These are phyloP conservation scores for Pyrus hybrid DNA, from an alignment of 331 rosid genomes.

Conservation along the genomic window DNA sequence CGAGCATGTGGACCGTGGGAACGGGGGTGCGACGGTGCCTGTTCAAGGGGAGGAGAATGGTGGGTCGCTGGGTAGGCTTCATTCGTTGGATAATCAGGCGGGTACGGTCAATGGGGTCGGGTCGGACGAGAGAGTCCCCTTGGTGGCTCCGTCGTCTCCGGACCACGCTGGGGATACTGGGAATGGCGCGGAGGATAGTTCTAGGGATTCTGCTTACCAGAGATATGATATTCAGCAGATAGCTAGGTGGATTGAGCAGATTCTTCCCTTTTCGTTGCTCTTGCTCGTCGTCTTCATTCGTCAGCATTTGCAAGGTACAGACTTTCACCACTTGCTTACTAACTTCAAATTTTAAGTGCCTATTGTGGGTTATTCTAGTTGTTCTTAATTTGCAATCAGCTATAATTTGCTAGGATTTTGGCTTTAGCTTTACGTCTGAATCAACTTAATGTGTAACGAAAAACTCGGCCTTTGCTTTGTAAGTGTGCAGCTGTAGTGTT, in stretches of 20 bases:
- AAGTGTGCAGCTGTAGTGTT: not conserved
- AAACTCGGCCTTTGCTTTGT: not conserved
- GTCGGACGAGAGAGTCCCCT: slow-evolving; percentile 42
- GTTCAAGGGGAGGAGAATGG: slow-evolving; percentile 24
- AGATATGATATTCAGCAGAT: slow-evolving; percentile 68
- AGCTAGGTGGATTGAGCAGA: slow-evolving; percentile 71
- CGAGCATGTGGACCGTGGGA: slow-evolving; percentile 22
- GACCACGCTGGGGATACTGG: slow-evolving; percentile 29
- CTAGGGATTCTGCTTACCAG: too few relatives aligned
- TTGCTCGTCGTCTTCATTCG: slow-evolving; percentile 72
- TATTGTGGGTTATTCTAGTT: not conserved
- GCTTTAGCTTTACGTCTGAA: not conserved
- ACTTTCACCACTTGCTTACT: not conserved
- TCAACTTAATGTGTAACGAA: not conserved
- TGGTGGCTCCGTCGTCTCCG: slow-evolving; percentile 34
- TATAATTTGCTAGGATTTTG: not conserved
- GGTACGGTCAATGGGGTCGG: slow-evolving; percentile 13
- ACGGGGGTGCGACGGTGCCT: not conserved
- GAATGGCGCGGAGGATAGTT: slow-evolving; percentile 30
- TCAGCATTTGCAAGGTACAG: slow-evolving; percentile 76
- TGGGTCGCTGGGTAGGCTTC: slow-evolving; percentile 15
- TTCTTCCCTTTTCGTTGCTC: slow-evolving; percentile 75
- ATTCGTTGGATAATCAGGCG: slow-evolving; percentile 26
- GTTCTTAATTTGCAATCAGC: not conserved
- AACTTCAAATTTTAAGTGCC: not conserved